These are phyloP conservation scores for Salvia sclarea DNA, from an alignment of 305 asterid species.

Conservation along the genomic window DNA sequence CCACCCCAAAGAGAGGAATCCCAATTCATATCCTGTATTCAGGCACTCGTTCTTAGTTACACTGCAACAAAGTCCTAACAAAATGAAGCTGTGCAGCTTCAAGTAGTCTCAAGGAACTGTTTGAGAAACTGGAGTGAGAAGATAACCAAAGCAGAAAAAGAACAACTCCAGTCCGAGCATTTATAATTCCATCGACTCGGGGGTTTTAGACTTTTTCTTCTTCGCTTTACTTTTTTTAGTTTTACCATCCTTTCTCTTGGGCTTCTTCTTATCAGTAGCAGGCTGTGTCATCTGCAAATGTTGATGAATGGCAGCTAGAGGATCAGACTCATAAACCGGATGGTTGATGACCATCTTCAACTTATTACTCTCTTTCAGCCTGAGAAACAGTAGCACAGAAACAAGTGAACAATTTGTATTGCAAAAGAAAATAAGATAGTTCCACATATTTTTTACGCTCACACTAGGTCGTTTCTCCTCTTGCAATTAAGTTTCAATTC, in stretches of 20 bases:
- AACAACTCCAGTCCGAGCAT: background rate
- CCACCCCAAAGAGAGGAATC: background rate
- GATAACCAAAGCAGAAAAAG: slow-evolving; percentile 1
- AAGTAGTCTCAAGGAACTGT: background rate
- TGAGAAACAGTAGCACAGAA: slow-evolving; percentile 28
- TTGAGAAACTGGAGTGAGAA: background rate
- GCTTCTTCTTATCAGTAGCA: slow-evolving; percentile 43
- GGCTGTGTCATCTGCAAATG: slow-evolving; percentile 74
- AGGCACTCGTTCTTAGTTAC: background rate
- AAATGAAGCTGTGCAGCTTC: background rate
- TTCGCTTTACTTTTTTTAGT: slow-evolving; percentile 41
- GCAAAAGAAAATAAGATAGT: background rate
- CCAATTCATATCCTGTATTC: background rate
- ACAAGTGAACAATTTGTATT: slow-evolving; percentile 9
- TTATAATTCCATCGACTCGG: slow-evolving; percentile 58
- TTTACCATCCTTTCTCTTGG: slow-evolving; percentile 44
- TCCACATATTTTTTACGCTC: slow-evolving; percentile 38
- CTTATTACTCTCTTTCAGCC: slow-evolving; percentile 71
- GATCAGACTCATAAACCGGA: slow-evolving; percentile 67
- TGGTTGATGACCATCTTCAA: slow-evolving; percentile 56
- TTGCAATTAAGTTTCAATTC: slow-evolving; percentile 63
- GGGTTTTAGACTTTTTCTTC: slow-evolving; percentile 45
- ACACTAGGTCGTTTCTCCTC: slow-evolving; percentile 60
- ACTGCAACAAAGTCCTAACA: background rate
- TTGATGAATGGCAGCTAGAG: slow-evolving; percentile 57